Evolutionary conservation across 345 rosid genomes (phyloP), one percentile per base, ranked within the genome.

Genomic region (Heritiera littoralis): DNA sequence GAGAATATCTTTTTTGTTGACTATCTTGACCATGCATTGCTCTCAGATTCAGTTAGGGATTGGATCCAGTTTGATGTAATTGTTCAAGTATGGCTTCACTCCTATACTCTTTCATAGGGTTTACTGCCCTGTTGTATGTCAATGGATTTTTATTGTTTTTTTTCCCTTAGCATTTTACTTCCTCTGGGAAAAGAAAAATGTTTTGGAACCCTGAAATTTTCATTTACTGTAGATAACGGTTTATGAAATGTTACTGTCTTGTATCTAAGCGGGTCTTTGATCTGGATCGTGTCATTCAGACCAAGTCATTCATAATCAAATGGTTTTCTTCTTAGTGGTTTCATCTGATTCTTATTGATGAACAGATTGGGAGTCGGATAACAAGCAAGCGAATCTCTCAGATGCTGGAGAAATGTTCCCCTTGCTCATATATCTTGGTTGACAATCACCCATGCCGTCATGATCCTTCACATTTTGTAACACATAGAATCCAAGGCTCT

Each of bases 391-490:
- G 96, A 45, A 83, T 91, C 76, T 81, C 90, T 85, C 93, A 89
- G 85, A 86, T 93, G 94, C 86, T 95, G 67, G 98, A 93, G 88
- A 87, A 90, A 64, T 83, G 85, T 81, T 87, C 76, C 79, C 97
- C 94, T 30, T 88, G 83, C 84, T 78, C 91, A 54, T 93, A 93
- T 80, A 88, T 95, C 80, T 78, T 95, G 88, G 92, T 95, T 63
- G 97, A 92, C 61, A 80, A 87, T 76, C 99, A 95, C 81, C 92
- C 97, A 30, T 87, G 79, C 75, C 92, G 99, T 78, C 97, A 95
- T 75, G 99, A 95, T 86, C 98, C 98, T 68, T 95, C 92, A 66
- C 99, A 95, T 84, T 78, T 89, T 80, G 94, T 95, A 58, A 90
- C 99, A 49, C 96, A 95, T 85, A 93, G 96, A 86, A 88, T 95